Base-by-base conservation (phyloP, 1,284 basidiomycete genomes). In the Ceratobasidium sp. region DNA sequence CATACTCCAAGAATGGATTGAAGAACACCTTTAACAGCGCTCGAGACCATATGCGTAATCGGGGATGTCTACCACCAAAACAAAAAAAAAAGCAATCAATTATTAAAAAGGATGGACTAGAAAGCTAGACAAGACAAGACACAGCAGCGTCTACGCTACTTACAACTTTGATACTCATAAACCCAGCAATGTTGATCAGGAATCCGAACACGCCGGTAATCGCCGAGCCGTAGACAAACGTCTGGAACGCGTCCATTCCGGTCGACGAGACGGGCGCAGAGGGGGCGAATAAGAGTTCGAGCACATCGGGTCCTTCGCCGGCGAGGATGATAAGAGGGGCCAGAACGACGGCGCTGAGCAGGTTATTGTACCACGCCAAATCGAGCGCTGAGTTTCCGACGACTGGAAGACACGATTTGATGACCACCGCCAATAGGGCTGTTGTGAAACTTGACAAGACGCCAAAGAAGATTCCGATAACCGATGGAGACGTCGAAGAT, bases 21-120 rank as follows among this genome's bases (percentile, higher is more conserved):
- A 0, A 94, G 90, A 38, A 96, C 94, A 38, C 94, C 94, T 59
- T 91, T 92, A 40, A 94, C 92, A 61, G 94, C 94, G 20, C 93
- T 94, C 10, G 93, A 95, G 50, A 96, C 87, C 95, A 96, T 96
- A 84, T 96, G 95, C 1, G 95, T 95, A 83, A 96, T 94, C n/a
- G 95, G 95, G 1, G 94, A 96, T 3, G 95, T 96, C 71, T 75
- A 75, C 15, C 17, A 61, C 38, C 9, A 48, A 33, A 40, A 33
- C 46, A 23, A 44, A 28, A n/a, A 28, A 64, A 64, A 23, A n/a
- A 33, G 33, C 4, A 61, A 73, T 42, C 38, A 50, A 73, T 26
- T 57, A n/a, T 48, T 68, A 48, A 68, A 59, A 61, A 50, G 9
- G 52, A 26, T 44, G 56, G 46, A 48, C 48, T 54, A 56, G 20